Evolutionary conservation across 208 protist species (phyloP), one percentile per base, ranked within the genome.

Genomic region (Trypanosoma lewisi): DNA sequence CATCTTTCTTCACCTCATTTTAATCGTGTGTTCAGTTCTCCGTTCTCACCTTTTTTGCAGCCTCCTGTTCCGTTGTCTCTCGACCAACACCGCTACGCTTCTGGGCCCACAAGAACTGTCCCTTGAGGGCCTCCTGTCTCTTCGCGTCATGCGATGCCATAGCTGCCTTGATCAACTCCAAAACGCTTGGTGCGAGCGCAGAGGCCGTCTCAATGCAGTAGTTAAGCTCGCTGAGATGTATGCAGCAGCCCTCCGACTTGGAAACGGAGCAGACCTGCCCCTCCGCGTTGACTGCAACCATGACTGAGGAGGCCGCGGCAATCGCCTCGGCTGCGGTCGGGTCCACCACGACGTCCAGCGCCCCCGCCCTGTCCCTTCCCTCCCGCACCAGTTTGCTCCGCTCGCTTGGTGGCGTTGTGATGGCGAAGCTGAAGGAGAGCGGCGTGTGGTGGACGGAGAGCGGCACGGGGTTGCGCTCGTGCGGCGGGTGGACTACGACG

Each of bases 391-490:
- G n/a, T 23, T 60, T 70, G 36, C 72, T 59, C 9, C 53, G 58
- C 42, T 70, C 66, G 11, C 44, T 51, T 14, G 54, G 78, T 54
- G 77, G 48, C 47, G 73, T 69, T 34, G 84, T 87, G 36, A 96
- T 75, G 21, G 81, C 91, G 53, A 91, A 91, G 33, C 77, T 88
- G 50, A 81, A 84, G 47, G 74, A 72, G 12, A 99, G 51, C 3
- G 98, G 98, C 9, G 84, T 75, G 81, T 99, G 96, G 59, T 98
- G 97, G 41, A 99, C 77, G 17, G 77, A 85, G 14, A 99, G 77
- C 31, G 96, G 95, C 4, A 97, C 92, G 2, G 97, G 96, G 45
- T 98, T 94, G 33, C 87, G 84, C 67, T 98, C 96, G 52, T 92
- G 81, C 16, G 91, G 62, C 4, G 90, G 68, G 73, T 98, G 96